A percentile compares a stretch with the other conserved stretches of the same genome.
Evolutionary conservation across 768 basidiomycete species (phyloP).

Genomic region (Tricholoma furcatifolium): DNA sequence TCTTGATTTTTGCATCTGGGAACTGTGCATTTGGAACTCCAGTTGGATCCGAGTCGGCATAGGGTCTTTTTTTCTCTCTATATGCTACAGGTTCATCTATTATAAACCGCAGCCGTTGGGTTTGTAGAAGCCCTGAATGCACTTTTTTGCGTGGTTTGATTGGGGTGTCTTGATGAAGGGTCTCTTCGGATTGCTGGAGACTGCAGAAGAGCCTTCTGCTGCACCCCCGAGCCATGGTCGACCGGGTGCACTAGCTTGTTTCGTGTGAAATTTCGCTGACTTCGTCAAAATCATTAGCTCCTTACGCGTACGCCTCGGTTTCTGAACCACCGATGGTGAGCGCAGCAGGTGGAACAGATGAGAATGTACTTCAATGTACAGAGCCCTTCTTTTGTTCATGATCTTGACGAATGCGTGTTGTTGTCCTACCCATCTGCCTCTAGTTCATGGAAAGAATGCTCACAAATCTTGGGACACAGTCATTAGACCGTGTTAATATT

Average conservation of each 20-base stretch:
- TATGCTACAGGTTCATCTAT: no score
- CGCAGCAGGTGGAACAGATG: constrained; percentile 82
- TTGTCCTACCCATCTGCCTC: constrained; percentile 1
- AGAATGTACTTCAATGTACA: constrained; percentile 89
- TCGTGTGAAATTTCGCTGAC: neutral
- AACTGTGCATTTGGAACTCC: constrained; percentile 74
- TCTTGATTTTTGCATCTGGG: constrained; percentile 91
- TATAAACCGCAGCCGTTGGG: no score
- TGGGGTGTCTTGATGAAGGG: constrained; percentile 76
- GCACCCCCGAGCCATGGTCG: constrained; percentile 18
- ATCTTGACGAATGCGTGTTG: neutral
- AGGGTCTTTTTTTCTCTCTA: no score
- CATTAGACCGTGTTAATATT: constrained; percentile 78
- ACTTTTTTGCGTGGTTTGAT: constrained; percentile 80
- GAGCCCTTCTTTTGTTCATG: no score
- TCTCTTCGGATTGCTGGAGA: constrained; percentile 64
- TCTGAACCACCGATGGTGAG: constrained; percentile 45
- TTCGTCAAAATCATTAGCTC: constrained; percentile 13
- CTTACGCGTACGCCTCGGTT: constrained; percentile 36
- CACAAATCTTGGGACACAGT: constrained; percentile 75
- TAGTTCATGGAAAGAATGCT: constrained; percentile 93
- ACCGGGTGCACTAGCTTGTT: neutral
- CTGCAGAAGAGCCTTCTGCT: constrained; percentile 45
- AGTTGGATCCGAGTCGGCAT: constrained; percentile 75
- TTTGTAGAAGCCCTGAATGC: constrained; percentile 73